Base-by-base conservation (phyloP, 495 filamentous ascomycete genomes). In the Niebla homalea region DNA sequence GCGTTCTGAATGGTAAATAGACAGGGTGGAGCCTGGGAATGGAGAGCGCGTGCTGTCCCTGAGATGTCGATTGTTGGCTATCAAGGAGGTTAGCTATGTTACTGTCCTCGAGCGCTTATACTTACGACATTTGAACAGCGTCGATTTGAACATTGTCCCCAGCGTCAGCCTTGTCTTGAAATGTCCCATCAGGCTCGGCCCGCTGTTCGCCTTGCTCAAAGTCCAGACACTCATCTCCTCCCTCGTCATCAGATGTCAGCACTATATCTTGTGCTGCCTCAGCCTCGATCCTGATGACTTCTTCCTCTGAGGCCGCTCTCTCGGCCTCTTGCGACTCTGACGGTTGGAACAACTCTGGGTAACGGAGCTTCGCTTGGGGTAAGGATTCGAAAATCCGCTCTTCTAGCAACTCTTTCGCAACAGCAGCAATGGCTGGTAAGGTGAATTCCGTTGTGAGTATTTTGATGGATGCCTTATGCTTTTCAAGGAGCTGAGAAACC, bases 1-100 rank as follows among this genome's bases (percentile, higher is more conserved):
- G 50, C 20, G 46, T 53, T 32, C 40, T 53, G 50, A 57, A 57
- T 35, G 55, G 55, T 21, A 57, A 19, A 46, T 57, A 43, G 12
- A 57, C 18, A 39, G 46, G 41, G 15, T 48, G 47, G 21, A 53
- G 55, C 18, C 15, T 44, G 19, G 50, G 46, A 16, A 44, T 48
- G 12, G 49, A 43, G 16, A 40, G 43, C 15, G 42, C 42, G 16
- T 56, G 43, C 19, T 56, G 32, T 48, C 26, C 36, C 48, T 48
- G 48, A 36, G 36, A 38, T 51, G 42, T 46, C 42, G 26, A 40
- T 48, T 42, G 35, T 51, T 25, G 32, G 53, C 36, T 51, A 22
- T 53, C 51, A 40, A 53, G 36, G 21, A 48, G 16, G 42, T 56
- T 20, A 52, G 54, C 48, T 22, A 43, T 35, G 37, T 49, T 5